Percentiles rank a stretch among this genome's conserved stretches.
Evolutionary conservation across 768 basidiomycete genomes (phyloP).

Genomic region (Mycena sanguinolenta): DNA sequence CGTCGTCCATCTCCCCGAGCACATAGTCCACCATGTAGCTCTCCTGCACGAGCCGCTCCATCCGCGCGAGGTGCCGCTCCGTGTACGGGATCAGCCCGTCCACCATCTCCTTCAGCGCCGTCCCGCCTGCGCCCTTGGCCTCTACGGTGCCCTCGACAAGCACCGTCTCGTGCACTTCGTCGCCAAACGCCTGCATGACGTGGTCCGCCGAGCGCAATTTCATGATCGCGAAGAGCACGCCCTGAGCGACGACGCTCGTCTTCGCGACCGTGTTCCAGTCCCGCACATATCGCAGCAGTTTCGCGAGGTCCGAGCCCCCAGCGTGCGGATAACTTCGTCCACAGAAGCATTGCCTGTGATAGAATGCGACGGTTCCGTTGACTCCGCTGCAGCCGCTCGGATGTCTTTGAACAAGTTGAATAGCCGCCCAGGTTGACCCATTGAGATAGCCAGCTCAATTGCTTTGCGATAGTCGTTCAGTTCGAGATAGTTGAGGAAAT

Average conservation of each 20-base stretch:
- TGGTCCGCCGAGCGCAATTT: slow-evolving; percentile 83
- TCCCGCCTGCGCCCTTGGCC: slow-evolving; percentile 38
- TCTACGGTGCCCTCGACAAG: slow-evolving; percentile 39
- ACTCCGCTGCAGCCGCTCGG: slow-evolving; percentile 45
- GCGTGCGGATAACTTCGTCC: slow-evolving; percentile 84
- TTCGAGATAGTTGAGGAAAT: slow-evolving; percentile 90
- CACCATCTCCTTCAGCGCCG: slow-evolving; percentile 78
- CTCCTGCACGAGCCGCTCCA: slow-evolving; percentile 92
- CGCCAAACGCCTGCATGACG: slow-evolving; percentile 74
- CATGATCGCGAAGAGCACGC: slow-evolving; percentile 83
- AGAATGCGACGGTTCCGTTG: slow-evolving; percentile 43
- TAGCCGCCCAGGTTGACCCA: slow-evolving; percentile 93
- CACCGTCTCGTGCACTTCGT: slow-evolving; percentile 51
- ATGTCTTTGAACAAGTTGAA: slow-evolving; percentile 83
- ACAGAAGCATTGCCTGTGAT: slow-evolving; percentile 81
- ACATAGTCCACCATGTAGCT: slow-evolving; percentile 96
- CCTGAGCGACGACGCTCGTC: slow-evolving; percentile 88
- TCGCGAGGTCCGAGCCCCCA: slow-evolving; percentile 83
- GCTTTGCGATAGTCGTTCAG: slow-evolving; percentile 92
- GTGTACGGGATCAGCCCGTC: slow-evolving; percentile 94
- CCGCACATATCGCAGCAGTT: slow-evolving; percentile 84
- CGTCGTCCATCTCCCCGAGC: slow-evolving; percentile 89
- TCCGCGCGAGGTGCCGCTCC: slow-evolving; percentile 88
- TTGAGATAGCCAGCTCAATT: slow-evolving; percentile 90
- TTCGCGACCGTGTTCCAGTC: slow-evolving; percentile 98